These are phyloP conservation scores for Globisporangium middletonii DNA, from an alignment of 352 stramenopile genomes.

Conservation along the genomic window DNA sequence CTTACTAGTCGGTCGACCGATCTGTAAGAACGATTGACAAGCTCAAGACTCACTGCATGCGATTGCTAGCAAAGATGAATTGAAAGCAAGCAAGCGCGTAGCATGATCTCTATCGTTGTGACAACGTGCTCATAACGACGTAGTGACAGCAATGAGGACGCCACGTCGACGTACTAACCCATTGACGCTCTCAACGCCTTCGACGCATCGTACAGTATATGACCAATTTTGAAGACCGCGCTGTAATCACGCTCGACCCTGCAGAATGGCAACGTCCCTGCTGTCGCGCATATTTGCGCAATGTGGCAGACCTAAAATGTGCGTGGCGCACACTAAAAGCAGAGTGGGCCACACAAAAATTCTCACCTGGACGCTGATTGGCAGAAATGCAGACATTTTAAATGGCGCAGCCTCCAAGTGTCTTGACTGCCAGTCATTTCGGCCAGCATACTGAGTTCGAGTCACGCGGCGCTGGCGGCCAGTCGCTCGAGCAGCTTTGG, in stretches of 20 bases:
- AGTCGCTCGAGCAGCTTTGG: conserved; percentile 19
- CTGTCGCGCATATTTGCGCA: neutral
- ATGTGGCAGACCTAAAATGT: neutral
- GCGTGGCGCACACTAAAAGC: neutral
- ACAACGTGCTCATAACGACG: too few species aligned
- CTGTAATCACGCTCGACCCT: neutral
- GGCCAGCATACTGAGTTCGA: conserved; percentile 54
- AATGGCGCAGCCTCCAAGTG: conserved; percentile 28
- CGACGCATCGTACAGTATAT: neutral
- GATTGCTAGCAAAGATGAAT: neutral
- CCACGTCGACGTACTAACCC: too few species aligned
- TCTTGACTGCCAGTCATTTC: conserved; percentile 83
- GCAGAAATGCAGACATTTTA: conserved; percentile 13
- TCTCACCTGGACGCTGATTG: neutral
- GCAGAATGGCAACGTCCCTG: neutral
- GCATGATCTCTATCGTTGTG: too few species aligned
- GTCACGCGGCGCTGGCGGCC: conserved; percentile 30
- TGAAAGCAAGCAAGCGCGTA: neutral
- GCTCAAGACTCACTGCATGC: too few species aligned
- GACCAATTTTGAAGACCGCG: neutral
- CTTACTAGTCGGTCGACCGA: neutral
- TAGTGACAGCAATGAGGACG: too few species aligned
- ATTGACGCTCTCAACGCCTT: neutral
- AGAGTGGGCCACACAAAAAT: neutral
- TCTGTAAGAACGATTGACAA: neutral